Evolutionary conservation across 768 basidiomycete genomes (phyloP).

Genomic region (Lactarius sp.): DNA sequence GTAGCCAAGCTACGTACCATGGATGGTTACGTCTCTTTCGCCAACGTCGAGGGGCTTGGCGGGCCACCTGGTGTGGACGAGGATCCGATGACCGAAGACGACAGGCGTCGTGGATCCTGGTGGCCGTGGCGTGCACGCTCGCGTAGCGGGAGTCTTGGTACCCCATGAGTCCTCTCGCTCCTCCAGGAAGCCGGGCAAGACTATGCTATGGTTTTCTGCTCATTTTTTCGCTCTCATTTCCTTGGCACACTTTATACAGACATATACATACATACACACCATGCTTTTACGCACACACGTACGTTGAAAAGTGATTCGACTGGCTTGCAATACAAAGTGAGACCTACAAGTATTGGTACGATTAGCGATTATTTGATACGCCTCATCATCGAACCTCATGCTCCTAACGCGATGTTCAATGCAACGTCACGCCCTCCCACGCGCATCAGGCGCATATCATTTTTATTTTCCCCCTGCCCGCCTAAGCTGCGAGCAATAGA

Average conservation of each 20-base stretch:
- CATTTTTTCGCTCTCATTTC: background rate
- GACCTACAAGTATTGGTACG: constrained; percentile 1
- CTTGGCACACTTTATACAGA: constrained; percentile 6
- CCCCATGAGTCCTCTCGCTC: background rate
- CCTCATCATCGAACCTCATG: background rate
- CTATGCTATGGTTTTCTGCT: background rate
- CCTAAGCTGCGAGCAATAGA: too few relatives aligned
- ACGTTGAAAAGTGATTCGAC: constrained; percentile 7
- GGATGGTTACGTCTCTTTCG: constrained; percentile 65
- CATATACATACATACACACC: constrained; percentile 3
- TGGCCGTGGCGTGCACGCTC: constrained; percentile 19
- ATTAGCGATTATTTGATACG: constrained; percentile 4
- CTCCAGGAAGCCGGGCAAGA: background rate
- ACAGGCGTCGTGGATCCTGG: constrained; percentile 10
- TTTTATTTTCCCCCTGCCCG: too few relatives aligned
- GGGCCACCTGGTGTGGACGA: constrained; percentile 48
- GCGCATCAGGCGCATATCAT: background rate
- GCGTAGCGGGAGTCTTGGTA: constrained; percentile 14
- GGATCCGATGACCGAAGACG: constrained; percentile 17
- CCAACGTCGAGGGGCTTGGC: constrained; percentile 62
- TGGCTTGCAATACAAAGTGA: constrained; percentile 1
- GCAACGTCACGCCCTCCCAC: background rate
- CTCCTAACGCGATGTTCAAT: background rate
- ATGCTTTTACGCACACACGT: background rate
- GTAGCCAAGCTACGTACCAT: constrained; percentile 51